Base-by-base conservation (phyloP, 1,139 yeast genomes). In the Blastobotrys buckinghamii region DNA sequence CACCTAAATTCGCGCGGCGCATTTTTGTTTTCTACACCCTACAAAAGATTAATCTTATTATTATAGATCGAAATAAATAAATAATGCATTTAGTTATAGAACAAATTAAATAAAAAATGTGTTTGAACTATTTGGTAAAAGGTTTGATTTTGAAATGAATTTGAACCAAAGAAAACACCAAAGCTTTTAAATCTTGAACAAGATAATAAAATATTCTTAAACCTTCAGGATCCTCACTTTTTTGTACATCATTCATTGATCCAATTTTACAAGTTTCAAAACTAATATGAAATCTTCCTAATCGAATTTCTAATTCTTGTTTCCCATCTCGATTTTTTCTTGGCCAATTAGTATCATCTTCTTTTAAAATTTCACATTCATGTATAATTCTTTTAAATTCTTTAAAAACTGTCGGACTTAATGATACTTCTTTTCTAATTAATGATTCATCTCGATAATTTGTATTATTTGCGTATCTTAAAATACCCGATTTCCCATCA, bases 401-500 rank as follows among this genome's bases (percentile, higher is more conserved):
- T 15, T 60, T 55, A 8, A 73, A 53, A 8, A 72, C 71, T 0
- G 68, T 50, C 12, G 64, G 59, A 16, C 75, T 70, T 1, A 74
- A 44, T 61, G 39, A 48, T 55, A 65, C 61, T 42, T 69, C 69
- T 57, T 73, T 73, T 37, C 67, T 62, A 48, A 74, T 74, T 48
- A 69, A 49, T 7, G 70, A 67, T 48, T 74, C 78, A 43, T 70
- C 64, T 52, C 77, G 62, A 51, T 74, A 74, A 52, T 72, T 71
- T 1, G 77, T 70, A 53, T 72, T 73, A 52, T 74, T 74, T 10
- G 76, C 74, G 53, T 74, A 74, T 39, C 75, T 63, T 37, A 74
- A 54, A 4, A 62, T 50, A 1, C 70, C 77, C 30, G 59, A 59
- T n/a, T 56, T 58, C 3, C 70, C 69, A 37, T 63, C 66, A 7